phyloP scores from a whole-genome alignment of 345 rosid genomes.

The Erodium maritimum region DNA sequence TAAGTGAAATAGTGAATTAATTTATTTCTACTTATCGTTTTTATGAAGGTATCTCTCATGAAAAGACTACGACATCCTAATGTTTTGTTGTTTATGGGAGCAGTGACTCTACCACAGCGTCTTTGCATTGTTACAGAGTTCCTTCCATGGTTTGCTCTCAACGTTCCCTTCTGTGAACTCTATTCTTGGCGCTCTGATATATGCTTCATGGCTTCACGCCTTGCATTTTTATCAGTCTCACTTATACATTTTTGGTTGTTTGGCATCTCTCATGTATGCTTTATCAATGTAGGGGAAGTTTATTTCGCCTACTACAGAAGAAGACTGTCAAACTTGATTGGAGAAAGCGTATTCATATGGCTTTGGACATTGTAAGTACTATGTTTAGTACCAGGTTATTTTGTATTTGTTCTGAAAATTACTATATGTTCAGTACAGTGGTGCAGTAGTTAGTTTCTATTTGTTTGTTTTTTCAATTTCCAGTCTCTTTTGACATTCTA shows the following conservation, averaged over 20 bases:
- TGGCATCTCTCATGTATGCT: conserved; percentile 5
- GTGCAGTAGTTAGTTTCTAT: too few species aligned
- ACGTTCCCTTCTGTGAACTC: conserved; percentile 2
- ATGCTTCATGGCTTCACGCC: not conserved
- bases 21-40: conserved; percentile 1
- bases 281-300: conserved; percentile 68
- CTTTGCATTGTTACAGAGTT: conserved; percentile 98
- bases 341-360: conserved; percentile 83
- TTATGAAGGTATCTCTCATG: conserved; percentile 70
- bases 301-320: conserved; percentile 76
- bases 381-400: not conserved
- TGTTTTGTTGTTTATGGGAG: conserved; percentile 93
- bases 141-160: conserved; percentile 75
- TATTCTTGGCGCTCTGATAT: too few species aligned
- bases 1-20: not conserved
- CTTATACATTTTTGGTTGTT: conserved; percentile 7
- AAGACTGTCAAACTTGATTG: conserved; percentile 69
- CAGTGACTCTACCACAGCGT: conserved; percentile 77
- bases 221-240: not conserved
- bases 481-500: too few species aligned
- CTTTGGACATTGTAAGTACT: conserved; percentile 74
- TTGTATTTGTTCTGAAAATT: not conserved
- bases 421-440: too few species aligned
- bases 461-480: not conserved
- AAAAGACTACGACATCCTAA: conserved; percentile 95